Evolutionary conservation across 225 moss, liverwort and hornwort species (phyloP).

Genomic region (Physcomitrium patens): DNA sequence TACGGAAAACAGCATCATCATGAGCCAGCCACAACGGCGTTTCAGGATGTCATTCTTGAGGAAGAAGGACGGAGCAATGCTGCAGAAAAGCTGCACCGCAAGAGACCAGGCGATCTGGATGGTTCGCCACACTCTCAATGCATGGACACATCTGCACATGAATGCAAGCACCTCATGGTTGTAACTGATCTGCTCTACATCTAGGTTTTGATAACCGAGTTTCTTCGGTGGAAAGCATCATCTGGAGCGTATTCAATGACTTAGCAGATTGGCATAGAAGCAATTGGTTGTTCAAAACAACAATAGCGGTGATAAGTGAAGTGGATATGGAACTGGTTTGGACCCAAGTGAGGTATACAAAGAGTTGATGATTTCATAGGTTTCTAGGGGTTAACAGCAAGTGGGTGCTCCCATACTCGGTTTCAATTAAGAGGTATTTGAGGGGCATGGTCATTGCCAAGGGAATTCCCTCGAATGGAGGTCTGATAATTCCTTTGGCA

Average conservation of each 20-base stretch:
- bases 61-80: slow-evolving; percentile 62
- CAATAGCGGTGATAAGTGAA: neutral
- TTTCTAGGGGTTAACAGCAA: too few species aligned
- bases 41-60: slow-evolving; percentile 61
- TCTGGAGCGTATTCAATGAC: neutral
- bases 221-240: neutral
- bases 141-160: slow-evolving; percentile 7
- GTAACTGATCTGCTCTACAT: neutral
- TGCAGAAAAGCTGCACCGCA: slow-evolving; percentile 61
- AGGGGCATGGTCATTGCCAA: too few species aligned
- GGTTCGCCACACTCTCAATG: slow-evolving; percentile 28
- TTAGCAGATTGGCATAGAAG: too few species aligned
- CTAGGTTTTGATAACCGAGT: neutral
- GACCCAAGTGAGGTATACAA: neutral
- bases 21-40: slow-evolving; percentile 32
- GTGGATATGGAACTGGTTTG: slow-evolving; percentile 11
- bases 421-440: too few species aligned
- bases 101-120: slow-evolving; percentile 37
- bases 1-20: slow-evolving; percentile 13
- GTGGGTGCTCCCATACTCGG: too few species aligned
- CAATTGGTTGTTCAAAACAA: neutral
- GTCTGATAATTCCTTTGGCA: too few species aligned
- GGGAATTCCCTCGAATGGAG: too few species aligned
- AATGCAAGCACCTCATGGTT: neutral
- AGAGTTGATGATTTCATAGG: neutral